Evolutionary conservation across 768 basidiomycete species (phyloP), one percentile per base, ranked within the genome.

Genomic region (Suillus clintonianus): DNA sequence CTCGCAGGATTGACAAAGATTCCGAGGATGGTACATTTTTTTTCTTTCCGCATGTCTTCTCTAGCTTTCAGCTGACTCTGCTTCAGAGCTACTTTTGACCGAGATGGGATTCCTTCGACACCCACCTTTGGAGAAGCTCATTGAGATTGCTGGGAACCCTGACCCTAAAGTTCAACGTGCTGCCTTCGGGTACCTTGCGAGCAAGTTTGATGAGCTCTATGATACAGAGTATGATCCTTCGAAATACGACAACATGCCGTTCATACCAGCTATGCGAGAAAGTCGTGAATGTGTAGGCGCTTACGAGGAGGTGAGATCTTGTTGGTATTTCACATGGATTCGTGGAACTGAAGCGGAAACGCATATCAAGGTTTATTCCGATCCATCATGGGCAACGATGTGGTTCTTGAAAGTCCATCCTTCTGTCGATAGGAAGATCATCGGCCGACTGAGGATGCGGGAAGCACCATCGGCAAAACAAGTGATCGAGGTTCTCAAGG

Each of bases 111-210:
- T 92, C 27, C 83, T 78, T 32, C 82, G 86, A 11, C 82, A 82
- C 62, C 94, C 94, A 3, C 83, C 87, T n/a, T n/a, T n/a, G n/a
- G n/a, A n/a, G n/a, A n/a, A n/a, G n/a, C n/a, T n/a, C 14, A 81
- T 97, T 3, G 73, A 82, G 4, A 61, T 61, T 32, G 65, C 80
- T 94, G 9, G 90, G 1, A 80, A 81, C 47, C 56, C 77, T 4
- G 81, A 89, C 68, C 61, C 75, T 3, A 0, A 81, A 70, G 72
- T 83, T 36, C 85, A 85, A 14, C 67, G 78, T 6, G 74, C 77
- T 19, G 93, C 93, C 0, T 77, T 96, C 42, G 84, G 85, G 53
- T 97, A 94, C 76, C 83, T 97, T 39, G 71, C 95, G 56, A 86
- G 89, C 59, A 88, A 96, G 69, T 78, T 88, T 24, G 70, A 77